These are phyloP conservation scores for Emericellopsis atlantica DNA, from an alignment of 2,329 filamentous ascomycete species.

Conservation along the genomic window DNA sequence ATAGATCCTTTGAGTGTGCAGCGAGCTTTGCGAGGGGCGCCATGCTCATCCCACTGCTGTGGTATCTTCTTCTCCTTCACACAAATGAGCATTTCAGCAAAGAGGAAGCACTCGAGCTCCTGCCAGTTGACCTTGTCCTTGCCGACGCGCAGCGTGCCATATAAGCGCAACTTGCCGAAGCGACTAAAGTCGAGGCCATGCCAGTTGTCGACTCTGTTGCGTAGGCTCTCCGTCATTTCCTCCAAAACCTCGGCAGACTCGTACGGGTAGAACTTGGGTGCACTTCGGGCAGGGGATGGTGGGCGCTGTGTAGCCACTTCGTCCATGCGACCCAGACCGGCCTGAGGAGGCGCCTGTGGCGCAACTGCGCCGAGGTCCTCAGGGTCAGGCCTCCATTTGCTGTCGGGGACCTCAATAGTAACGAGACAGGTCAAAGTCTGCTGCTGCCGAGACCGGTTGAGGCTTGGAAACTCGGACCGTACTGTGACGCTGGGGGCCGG, in stretches of 20 bases:
- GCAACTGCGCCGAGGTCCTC: conserved; percentile 58
- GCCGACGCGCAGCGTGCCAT: conserved; percentile 82
- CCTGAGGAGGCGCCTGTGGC: conserved; percentile 24
- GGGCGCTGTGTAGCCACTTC: conserved; percentile 36
- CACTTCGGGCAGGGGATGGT: conserved; percentile 45
- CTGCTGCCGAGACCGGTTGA: conserved; percentile 83
- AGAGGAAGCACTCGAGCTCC: conserved; percentile 92
- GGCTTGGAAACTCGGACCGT: conserved; percentile 90
- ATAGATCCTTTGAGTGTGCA: conserved; percentile 96
- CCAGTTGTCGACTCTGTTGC: conserved; percentile 92
- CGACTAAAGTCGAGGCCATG: conserved; percentile 86
- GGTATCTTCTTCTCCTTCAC: conserved; percentile 86
- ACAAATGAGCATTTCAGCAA: conserved; percentile 98
- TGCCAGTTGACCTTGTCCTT: conserved; percentile 97
- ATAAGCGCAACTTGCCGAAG: conserved; percentile 85
- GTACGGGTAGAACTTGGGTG: conserved; percentile 53
- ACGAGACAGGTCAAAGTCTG: conserved; percentile 90
- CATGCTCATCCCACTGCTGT: conserved; percentile 54
- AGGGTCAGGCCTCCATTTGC: conserved; percentile 76
- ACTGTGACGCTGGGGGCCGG: conserved; percentile 86
- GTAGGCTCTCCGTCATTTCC: conserved; percentile 74
- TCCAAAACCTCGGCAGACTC: conserved; percentile 68
- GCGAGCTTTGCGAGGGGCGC: conserved; percentile 49
- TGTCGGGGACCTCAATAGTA: conserved; percentile 86
- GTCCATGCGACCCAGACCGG: conserved; percentile 26